Conservation (phyloP, 108 stramenopile genomes). For the Cyclostephanos tholiformis region DNA sequence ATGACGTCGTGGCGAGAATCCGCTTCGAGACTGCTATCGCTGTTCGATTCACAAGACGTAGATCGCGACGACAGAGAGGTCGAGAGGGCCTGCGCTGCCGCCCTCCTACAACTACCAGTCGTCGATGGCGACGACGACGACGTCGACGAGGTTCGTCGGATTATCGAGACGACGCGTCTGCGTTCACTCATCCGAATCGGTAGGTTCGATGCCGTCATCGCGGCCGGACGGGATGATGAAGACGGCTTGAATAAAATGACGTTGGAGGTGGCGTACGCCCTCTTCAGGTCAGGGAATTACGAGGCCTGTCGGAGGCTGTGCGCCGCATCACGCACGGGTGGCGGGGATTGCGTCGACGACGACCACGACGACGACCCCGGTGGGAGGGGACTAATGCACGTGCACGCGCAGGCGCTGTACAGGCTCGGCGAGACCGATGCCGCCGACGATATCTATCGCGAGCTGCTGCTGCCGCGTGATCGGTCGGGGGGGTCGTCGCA, state of each 20-base stretch:
- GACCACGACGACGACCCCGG: neutral
- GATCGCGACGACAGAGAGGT: neutral
- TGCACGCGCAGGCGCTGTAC: constrained; percentile 49
- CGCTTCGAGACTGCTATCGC: neutral
- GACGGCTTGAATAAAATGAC: neutral
- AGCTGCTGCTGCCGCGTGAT: constrained; percentile 6
- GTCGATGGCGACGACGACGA: constrained; percentile 8
- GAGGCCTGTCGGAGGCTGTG: constrained; percentile 43
- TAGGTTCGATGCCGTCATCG: constrained; percentile 30
- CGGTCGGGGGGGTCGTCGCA: neutral
- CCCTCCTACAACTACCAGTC: too few species aligned
- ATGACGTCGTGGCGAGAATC: neutral
- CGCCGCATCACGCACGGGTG: neutral
- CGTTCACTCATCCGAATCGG: constrained; percentile 35
- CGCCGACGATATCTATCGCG: constrained; percentile 32
- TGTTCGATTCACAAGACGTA: neutral
- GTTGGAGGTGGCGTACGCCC: constrained; percentile 44
- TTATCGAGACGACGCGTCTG: constrained; percentile 38
- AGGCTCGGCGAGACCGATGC: constrained; percentile 35
- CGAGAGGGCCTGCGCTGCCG: constrained; percentile 5
- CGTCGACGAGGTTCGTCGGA: constrained; percentile 2
- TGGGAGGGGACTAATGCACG: constrained; percentile 39
- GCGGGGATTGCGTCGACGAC: too few species aligned
- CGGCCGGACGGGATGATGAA: neutral
- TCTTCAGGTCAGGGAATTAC: constrained; percentile 44